Base-by-base conservation (phyloP, 345 rosid species). In the Excoecaria agallocha region DNA sequence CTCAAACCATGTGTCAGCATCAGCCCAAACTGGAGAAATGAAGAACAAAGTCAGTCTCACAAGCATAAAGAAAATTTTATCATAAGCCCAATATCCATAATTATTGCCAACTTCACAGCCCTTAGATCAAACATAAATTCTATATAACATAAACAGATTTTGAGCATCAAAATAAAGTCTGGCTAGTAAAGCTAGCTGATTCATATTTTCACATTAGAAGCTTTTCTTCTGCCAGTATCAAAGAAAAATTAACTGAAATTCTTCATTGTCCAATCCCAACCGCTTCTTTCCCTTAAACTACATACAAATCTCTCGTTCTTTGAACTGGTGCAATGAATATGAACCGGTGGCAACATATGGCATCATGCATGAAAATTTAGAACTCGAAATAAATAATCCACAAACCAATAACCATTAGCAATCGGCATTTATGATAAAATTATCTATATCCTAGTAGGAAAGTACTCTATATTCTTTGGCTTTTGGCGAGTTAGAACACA, bases 1-100 rank as follows among this genome's bases (percentile, higher is more conserved):
- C 80, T 95, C 98, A 51, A 93, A 93, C 99, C 99, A 95, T 13
- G 99, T 95, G 68, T 95, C 99, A 54, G 98, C 99, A 74, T 93
- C 99, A 60, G 96, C 98, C 98, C 99, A 95, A 65, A 93, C 99
- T 95, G 94, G 52, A 72, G 43, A 45, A 69, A 48, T 25, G n/a
- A 9, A 56, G 25, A 38, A 17, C 75, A 75, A 35, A 51, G 37
- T 76, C 56, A 74, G 24, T 51, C 22, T 49, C 66, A 67, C 30
- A 13, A 37, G 6, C 70, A 16, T 24, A 12, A 24, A 48, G 20
- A 49, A 49, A 48, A 46, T 0, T 22, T 45, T 10, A 66, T 39
- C 25, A 66, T 19, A 1, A 66, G 41, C 30, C 1, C 30, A 3
- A 43, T 10, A 20, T 64, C 24, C 48, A 41, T 17, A 6, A 64